Base-by-base conservation (phyloP, 169 alveolate genomes). In the Neospora caninum region DNA sequence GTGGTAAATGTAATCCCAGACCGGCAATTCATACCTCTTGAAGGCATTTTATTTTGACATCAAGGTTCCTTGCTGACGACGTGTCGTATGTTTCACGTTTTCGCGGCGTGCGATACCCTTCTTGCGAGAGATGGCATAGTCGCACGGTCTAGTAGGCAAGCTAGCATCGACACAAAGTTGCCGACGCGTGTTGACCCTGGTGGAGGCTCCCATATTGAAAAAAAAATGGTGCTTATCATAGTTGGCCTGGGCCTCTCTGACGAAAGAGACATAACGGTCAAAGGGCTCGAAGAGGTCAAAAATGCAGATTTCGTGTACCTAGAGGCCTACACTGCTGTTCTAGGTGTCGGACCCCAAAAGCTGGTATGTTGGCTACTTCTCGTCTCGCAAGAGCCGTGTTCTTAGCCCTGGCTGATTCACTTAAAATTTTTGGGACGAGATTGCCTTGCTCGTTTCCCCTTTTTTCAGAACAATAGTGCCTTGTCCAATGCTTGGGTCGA, bases 221-320 rank as follows among this genome's bases (percentile, higher is more conserved):
- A 22, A 1, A 94, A 78, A 80, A 94, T 94, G 96, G 93, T 92
- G 78, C 94, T 98, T 43, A 96, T 96, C 70, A 95, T 98, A 91
- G 96, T 98, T 89, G 99, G 99, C 34, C 96, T 98, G 69, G 99
- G 99, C 41, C 95, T 98, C 45, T 96, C 97, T 34, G 98, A 97
- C 92, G 98, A 97, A 91, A 96, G 95, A 88, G 98, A 98, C 82
- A 96, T 97, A 54, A 96, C 99, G 0, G 80, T 97, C 31, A 97
- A 96, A 67, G 98, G 98, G 31, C 94, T 96, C 67, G 98, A 97
- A 92, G 97, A 96, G 70, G 94, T 96, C 27, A 92, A 95, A 58
- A 93, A 93, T 41, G 97, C 98, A 42, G 97, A 96, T 31, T 88
- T 95, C 43, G 96, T 97, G 18, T 98, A 97, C 88, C 95, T 98